Conservation (phyloP, 208 protist genomes). For the Entamoeba nuttalli region DNA sequence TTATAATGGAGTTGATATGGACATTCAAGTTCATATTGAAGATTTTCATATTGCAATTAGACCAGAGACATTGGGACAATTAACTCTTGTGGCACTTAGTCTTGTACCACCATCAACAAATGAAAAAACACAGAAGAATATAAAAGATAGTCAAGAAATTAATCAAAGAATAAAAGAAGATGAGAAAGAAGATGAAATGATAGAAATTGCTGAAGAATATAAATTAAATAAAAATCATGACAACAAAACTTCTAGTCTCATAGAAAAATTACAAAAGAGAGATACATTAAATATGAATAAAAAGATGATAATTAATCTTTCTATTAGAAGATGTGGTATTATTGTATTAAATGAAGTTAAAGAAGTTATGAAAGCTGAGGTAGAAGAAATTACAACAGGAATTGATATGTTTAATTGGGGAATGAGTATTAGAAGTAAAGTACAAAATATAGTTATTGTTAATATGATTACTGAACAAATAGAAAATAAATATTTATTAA, state of each 20-base stretch:
- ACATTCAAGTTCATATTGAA: neutral
- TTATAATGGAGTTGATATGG: neutral
- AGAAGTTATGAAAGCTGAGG: neutral
- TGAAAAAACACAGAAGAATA: neutral
- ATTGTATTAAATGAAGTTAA: neutral
- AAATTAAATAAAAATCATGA: neutral
- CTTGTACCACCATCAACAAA: neutral
- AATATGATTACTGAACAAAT: neutral
- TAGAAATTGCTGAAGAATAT: neutral
- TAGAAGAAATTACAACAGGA: neutral
- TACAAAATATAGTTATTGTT: neutral
- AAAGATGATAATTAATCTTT: neutral
- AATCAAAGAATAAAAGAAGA: neutral
- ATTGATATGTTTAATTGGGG: neutral
- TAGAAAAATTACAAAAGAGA: neutral
- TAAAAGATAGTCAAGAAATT: neutral
- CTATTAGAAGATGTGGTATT: neutral
- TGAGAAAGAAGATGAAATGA: neutral
- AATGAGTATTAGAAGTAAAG: neutral
- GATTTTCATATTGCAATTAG: neutral
- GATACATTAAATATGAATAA: neutral
- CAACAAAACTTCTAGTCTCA: neutral
- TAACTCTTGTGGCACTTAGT: neutral
- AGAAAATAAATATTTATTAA: neutral
- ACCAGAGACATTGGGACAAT: neutral